Percentiles rank a stretch among this genome's conserved stretches.
Evolutionary conservation across 495 filamentous ascomycete genomes (phyloP).

Genomic region (Penicillium subrubescens): DNA sequence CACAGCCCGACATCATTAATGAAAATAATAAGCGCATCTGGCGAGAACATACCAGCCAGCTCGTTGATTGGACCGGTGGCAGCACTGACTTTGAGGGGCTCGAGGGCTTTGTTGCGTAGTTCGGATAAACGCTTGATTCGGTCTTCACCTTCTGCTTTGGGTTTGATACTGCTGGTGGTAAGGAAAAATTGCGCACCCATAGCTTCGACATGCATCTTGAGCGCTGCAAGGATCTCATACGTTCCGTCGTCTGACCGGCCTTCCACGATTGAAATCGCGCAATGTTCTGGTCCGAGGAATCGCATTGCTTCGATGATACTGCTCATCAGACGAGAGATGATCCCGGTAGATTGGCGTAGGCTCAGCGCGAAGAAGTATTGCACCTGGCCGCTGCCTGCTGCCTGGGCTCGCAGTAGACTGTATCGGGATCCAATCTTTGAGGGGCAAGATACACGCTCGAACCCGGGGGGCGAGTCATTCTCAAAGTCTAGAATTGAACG

Average conservation of each 20-base stretch:
- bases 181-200: constrained; percentile 41
- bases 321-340: constrained; percentile 51
- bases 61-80: constrained; percentile 10
- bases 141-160: constrained; percentile 20
- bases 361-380: constrained; percentile 55
- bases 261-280: constrained; percentile 49
- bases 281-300: constrained; percentile 49
- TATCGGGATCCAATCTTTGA: constrained; percentile 23
- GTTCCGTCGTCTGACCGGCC: constrained; percentile 54
- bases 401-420: constrained; percentile 15
- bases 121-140: constrained; percentile 44
- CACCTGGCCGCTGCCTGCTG: constrained; percentile 9
- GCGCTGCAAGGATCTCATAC: constrained; percentile 42
- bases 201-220: constrained; percentile 34
- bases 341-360: constrained; percentile 38
- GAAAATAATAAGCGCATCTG: constrained; percentile 49
- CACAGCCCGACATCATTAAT: constrained; percentile 46
- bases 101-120: constrained; percentile 48
- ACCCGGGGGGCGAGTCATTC: neutral
- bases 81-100: constrained; percentile 31
- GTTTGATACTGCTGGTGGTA: constrained; percentile 38
- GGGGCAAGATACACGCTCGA: constrained; percentile 10
- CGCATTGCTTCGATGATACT: constrained; percentile 47
- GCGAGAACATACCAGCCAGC: constrained; percentile 12
- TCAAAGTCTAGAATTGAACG: constrained; percentile 12